Base-by-base conservation (phyloP, 2,329 filamentous ascomycete genomes). In the Alternaria triticimaculans region DNA sequence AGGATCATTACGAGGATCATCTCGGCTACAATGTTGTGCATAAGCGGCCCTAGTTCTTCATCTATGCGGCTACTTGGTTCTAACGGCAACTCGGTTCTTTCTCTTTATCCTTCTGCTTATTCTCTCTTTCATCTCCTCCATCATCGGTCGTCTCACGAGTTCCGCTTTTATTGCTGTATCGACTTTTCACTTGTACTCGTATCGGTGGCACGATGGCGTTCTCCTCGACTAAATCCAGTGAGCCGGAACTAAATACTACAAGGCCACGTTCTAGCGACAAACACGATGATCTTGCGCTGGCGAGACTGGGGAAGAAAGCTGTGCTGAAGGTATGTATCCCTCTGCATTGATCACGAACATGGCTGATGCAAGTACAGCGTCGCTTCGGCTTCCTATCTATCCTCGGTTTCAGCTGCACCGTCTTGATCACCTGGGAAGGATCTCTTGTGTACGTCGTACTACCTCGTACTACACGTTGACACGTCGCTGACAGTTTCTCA, bases 341-440 rank as follows among this genome's bases (percentile, higher is more conserved):
- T 55, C 37, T 18, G 25, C 6, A n/a, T 21, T n/a, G n/a, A 46
- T 45, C 20, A 15, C 33, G 5, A 14, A 3, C 20, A 37, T 41
- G 15, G 45, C 56, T 63, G 8, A 63, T 11, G 26, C 5, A 12
- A 20, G 26, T 33, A 10, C 48, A 76, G 74, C 62, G 75, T 30
- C 70, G 67, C 15, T 77, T 77, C 58, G 66, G 71, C 2, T 76
- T 76, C 18, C 60, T 76, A 3, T 68, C 70, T 0, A 74, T 75
- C 28, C 33, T 76, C 3, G 73, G 74, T 5, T 73, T 75, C 55
- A 74, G 69, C 21, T 76, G 73, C 48, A 75, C 72, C 1, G 68
- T 76, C 15, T 55, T 77, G 60, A 67, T 74, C 9, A 76, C 75
- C 9, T 77, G 75, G 75, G 75, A 76, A 51, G 72, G 61, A 1